phyloP scores from a whole-genome alignment of 169 alveolate genomes.

The Eimeria maxima region DNA sequence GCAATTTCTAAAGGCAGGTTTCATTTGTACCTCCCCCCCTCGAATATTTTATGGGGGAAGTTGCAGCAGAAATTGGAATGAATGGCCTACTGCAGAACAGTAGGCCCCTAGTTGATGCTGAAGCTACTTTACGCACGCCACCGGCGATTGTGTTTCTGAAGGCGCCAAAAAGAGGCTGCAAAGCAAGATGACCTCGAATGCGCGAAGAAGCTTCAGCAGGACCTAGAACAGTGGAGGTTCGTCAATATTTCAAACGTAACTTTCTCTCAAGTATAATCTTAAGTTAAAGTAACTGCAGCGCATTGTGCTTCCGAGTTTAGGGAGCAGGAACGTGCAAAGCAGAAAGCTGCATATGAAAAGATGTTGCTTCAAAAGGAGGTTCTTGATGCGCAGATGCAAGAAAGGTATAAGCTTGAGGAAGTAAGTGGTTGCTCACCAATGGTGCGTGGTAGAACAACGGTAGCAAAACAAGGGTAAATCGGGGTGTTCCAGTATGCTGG shows the following conservation, averaged over 20 bases:
- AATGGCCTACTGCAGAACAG: neutral
- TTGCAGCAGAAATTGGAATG: neutral
- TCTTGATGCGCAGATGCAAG: constrained; percentile 75
- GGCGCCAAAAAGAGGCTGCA: constrained; percentile 49
- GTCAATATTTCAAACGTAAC: neutral
- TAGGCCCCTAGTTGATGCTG: neutral
- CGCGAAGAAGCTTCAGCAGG: constrained; percentile 59
- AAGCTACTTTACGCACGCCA: neutral
- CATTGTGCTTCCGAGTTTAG: constrained; percentile 5
- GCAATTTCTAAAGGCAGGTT: neutral
- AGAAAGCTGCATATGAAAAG: constrained; percentile 35
- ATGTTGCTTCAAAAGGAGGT: constrained; percentile 75
- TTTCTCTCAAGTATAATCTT: neutral
- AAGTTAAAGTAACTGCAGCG: neutral
- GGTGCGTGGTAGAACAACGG: neutral
- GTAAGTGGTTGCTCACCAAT: neutral
- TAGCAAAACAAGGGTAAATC: neutral
- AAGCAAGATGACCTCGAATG: constrained; percentile 58
- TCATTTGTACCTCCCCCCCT: neutral
- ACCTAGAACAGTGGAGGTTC: constrained; percentile 66
- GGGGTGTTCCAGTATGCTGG: neutral
- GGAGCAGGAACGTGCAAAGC: constrained; percentile 61
- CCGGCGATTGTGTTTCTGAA: constrained; percentile 1
- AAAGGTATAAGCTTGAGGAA: constrained; percentile 64
- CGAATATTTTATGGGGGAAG: neutral